Conservation (phyloP, 2,329 filamentous ascomycete genomes). For the Cladophialophora psammophila region DNA sequence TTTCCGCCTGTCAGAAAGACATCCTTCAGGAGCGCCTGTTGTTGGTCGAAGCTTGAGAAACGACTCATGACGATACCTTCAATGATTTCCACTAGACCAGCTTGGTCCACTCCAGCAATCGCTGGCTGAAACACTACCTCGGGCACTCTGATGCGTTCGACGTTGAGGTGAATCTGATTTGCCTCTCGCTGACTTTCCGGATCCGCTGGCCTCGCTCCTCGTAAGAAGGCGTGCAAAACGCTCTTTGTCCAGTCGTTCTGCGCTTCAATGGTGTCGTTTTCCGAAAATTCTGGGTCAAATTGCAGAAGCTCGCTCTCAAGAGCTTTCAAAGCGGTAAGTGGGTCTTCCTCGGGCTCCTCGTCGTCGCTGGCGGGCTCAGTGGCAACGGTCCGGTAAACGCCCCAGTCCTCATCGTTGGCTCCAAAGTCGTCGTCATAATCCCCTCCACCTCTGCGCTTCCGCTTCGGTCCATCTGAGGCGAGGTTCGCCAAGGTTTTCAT, state of each 20-base stretch:
- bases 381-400: conserved; percentile 91
- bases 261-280: conserved; percentile 89
- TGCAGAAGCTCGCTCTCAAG: conserved; percentile 85
- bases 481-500: conserved; percentile 99
- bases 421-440: conserved; percentile 96
- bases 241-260: conserved; percentile 96
- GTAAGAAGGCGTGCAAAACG: conserved; percentile 85
- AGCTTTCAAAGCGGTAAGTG: conserved; percentile 73
- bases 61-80: conserved; percentile 88
- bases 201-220: conserved; percentile 87
- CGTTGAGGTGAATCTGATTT: conserved; percentile 92
- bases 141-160: conserved; percentile 91
- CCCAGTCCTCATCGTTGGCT: conserved; percentile 97
- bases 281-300: conserved; percentile 87
- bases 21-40: conserved; percentile 78
- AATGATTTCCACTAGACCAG: conserved; percentile 89
- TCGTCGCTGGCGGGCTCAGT: conserved; percentile 79
- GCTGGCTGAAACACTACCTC: conserved; percentile 92
- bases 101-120: conserved; percentile 91
- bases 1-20: conserved; percentile 96
- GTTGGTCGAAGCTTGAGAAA: conserved; percentile 64
- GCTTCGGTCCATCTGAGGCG: conserved; percentile 83
- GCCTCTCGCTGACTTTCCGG: conserved; percentile 78
- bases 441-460: conserved; percentile 80
- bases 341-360: conserved; percentile 91